Evolutionary conservation across 1,284 basidiomycete genomes (phyloP).

Genomic region (Caloboletus firmus): DNA sequence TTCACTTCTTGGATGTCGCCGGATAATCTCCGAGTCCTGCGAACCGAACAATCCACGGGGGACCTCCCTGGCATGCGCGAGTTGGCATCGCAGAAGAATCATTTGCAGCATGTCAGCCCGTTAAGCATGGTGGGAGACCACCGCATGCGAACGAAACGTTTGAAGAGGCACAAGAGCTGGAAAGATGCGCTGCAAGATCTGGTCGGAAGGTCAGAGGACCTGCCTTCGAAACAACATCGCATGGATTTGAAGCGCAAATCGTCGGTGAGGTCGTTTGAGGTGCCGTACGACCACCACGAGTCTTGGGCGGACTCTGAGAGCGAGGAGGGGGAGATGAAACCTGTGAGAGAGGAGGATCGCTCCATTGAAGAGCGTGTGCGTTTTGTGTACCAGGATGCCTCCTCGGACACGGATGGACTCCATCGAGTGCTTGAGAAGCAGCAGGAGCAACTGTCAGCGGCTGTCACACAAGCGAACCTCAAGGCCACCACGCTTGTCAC

Average conservation of each 20-base stretch:
- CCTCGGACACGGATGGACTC: conserved; percentile 19
- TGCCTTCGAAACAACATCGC: conserved; percentile 9
- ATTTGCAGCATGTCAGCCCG: conserved; percentile 83
- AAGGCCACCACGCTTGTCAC: conserved; percentile 39
- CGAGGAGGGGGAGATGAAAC: conserved; percentile 47
- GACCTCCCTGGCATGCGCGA: conserved; percentile 63
- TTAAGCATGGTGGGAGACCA: conserved; percentile 83
- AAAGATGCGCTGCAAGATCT: conserved; percentile 53
- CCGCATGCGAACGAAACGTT: conserved; percentile 41
- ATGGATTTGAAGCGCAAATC: conserved; percentile 30
- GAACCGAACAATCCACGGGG: conserved; percentile 79
- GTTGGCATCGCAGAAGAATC: conserved; percentile 80
- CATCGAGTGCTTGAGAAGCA: conserved; percentile 44
- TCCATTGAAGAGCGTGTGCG: conserved; percentile 63
- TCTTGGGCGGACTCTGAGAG: conserved; percentile 54
- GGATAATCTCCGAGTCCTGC: conserved; percentile 78
- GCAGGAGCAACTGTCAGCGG: conserved; percentile 50
- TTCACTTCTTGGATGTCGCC: conserved; percentile 98
- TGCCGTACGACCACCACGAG: conserved; percentile 39
- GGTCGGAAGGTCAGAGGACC: conserved; percentile 35
- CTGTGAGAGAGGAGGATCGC: conserved; percentile 57
- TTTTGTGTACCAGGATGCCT: conserved; percentile 43
- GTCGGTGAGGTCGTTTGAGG: conserved; percentile 30
- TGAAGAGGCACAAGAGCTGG: conserved; percentile 55
- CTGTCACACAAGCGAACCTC: conserved; percentile 49